These are phyloP conservation scores for Pseudopithomyces maydicus DNA, from an alignment of 2,329 filamentous ascomycete species.

Conservation along the genomic window DNA sequence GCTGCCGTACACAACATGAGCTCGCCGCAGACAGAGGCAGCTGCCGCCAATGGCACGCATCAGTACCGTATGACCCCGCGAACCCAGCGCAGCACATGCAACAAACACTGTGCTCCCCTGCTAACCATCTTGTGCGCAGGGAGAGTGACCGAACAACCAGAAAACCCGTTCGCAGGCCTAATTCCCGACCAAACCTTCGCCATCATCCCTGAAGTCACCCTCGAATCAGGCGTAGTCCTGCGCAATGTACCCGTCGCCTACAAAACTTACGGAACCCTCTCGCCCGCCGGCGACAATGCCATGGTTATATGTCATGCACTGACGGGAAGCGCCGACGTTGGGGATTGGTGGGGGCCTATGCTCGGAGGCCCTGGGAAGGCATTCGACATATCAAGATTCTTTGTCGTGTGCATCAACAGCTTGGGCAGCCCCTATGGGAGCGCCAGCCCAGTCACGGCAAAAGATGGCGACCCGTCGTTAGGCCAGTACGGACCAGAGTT, in stretches of 20 bases:
- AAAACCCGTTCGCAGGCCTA: constrained; percentile 87
- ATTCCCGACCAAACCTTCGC: constrained; percentile 89
- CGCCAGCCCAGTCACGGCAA: constrained; percentile 86
- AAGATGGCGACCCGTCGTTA: constrained; percentile 75
- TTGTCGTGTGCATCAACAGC: constrained; percentile 85
- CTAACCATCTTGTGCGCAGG: constrained; percentile 32
- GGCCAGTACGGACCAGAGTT: constrained; percentile 94
- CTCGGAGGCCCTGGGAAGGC: constrained; percentile 77
- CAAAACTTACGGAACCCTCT: constrained; percentile 65
- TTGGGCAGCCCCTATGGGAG: constrained; percentile 84
- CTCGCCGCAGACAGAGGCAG: constrained; percentile 11
- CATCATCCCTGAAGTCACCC: constrained; percentile 84
- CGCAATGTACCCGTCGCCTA: constrained; percentile 73
- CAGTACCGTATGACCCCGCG: constrained; percentile 27
- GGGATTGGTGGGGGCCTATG: constrained; percentile 87
- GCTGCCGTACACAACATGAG: constrained; percentile 21
- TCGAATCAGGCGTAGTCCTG: constrained; percentile 88
- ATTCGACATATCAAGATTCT: constrained; percentile 83
- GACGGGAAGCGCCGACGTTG: constrained; percentile 82
- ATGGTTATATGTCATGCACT: constrained; percentile 80
- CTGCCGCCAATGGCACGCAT: constrained; percentile 25
- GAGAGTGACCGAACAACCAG: constrained; percentile 66
- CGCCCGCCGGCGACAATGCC: constrained; percentile 63
- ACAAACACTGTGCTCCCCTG: constrained; percentile 10
- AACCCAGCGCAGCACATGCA: neutral